Evolutionary conservation across 1,139 yeast genomes (phyloP).

Genomic region (Suhomyces anneliseae): DNA sequence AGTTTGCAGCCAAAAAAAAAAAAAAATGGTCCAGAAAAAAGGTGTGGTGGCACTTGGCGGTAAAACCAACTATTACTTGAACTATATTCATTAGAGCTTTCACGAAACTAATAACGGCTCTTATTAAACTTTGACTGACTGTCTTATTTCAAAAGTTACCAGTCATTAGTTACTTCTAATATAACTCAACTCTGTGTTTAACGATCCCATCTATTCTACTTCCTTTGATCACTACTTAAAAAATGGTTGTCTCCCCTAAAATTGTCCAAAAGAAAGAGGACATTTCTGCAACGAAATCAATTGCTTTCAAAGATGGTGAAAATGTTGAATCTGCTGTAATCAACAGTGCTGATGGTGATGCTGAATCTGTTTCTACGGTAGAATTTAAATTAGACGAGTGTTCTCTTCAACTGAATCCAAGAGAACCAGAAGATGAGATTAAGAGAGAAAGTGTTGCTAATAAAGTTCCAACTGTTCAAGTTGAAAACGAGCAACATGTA

Average conservation of each 20-base stretch:
- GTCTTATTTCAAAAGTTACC: not conserved
- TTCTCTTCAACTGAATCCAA: not conserved
- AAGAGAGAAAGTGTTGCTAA: not conserved
- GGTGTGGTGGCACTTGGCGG: not conserved
- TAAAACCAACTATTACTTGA: not conserved
- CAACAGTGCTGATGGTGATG: not conserved
- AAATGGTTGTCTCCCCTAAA: not conserved
- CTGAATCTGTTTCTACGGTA: not conserved
- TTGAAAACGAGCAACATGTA: not conserved
- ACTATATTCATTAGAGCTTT: too few species aligned
- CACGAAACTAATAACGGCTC: too few species aligned
- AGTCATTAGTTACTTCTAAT: not conserved
- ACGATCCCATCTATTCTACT: not conserved
- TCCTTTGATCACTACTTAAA: too few species aligned
- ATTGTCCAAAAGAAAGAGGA: not conserved
- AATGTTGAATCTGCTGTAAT: not conserved
- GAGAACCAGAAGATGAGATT: not conserved
- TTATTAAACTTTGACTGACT: too few species aligned
- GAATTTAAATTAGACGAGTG: not conserved
- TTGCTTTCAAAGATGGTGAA: not conserved
- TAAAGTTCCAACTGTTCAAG: not conserved
- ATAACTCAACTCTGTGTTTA: not conserved
- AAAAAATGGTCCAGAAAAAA: conserved; percentile 1
- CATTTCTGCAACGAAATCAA: not conserved
- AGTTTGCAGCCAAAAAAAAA: conserved; percentile 3